A percentile compares a stretch with the other conserved stretches of the same genome.
Evolutionary conservation across 352 stramenopile species (phyloP).

Genomic region (Albugo laibachii): DNA sequence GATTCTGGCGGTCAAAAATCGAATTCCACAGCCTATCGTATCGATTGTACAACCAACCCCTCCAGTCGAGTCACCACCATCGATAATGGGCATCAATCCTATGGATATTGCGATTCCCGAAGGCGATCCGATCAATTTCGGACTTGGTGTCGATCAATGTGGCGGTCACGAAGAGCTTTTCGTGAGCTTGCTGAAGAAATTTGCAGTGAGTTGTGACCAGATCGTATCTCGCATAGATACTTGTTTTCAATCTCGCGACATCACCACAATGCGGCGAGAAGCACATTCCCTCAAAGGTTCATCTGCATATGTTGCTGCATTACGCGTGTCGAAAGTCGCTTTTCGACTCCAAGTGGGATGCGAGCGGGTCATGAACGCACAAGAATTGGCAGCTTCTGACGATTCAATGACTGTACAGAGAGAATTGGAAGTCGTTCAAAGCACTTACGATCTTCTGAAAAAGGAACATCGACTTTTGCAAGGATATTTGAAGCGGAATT

Average conservation of each 20-base stretch:
- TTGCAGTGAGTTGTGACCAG: constrained; percentile 38
- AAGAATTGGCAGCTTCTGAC: constrained; percentile 5
- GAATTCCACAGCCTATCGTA: too few species aligned
- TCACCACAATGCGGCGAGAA: constrained; percentile 40
- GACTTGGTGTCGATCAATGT: constrained; percentile 60
- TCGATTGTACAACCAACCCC: too few species aligned
- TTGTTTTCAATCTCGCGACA: constrained; percentile 28
- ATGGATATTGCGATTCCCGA: constrained; percentile 58
- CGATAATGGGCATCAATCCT: too few species aligned
- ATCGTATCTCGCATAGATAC: constrained; percentile 61
- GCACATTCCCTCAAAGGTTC: constrained; percentile 78
- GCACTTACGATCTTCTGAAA: constrained; percentile 26
- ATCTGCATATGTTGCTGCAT: constrained; percentile 62
- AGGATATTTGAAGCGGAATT: constrained; percentile 66
- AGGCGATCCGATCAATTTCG: constrained; percentile 63
- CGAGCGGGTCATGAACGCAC: constrained; percentile 51
- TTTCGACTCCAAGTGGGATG: constrained; percentile 62
- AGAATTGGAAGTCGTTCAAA: constrained; percentile 8
- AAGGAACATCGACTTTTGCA: constrained; percentile 52
- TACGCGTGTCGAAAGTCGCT: constrained; percentile 63
- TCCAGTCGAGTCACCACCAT: too few species aligned
- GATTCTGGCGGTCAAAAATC: too few species aligned
- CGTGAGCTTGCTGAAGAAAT: constrained; percentile 64
- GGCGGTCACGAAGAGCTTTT: constrained; percentile 69
- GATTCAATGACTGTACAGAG: constrained; percentile 19